Conservation (phyloP, 2,329 filamentous ascomycete genomes). For the Sarocladium brachiariae region DNA sequence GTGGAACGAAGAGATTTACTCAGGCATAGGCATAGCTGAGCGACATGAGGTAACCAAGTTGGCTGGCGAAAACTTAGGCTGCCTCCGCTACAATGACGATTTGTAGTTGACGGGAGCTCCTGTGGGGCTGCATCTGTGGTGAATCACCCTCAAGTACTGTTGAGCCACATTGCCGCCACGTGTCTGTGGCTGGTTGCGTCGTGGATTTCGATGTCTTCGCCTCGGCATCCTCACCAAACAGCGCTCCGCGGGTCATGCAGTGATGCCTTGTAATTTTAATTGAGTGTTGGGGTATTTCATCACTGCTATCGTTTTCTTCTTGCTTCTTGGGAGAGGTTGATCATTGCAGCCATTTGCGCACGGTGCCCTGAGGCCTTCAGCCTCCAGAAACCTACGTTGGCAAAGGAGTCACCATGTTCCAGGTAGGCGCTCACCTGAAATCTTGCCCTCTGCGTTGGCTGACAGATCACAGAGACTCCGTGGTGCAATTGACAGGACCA, state of each 20-base stretch:
- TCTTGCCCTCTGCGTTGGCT: neutral
- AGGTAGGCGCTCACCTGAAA: slow-evolving; percentile 7
- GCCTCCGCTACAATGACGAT: neutral
- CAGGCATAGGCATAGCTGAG: too few relatives aligned
- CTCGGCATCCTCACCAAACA: neutral
- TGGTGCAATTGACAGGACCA: slow-evolving; percentile 77
- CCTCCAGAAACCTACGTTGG: neutral
- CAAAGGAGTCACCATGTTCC: slow-evolving; percentile 14
- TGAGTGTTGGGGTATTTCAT: too few relatives aligned
- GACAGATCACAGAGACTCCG: slow-evolving; percentile 58
- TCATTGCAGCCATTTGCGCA: too few relatives aligned
- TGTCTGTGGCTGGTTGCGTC: slow-evolving; percentile 1
- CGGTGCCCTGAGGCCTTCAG: neutral
- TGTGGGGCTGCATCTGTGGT: neutral
- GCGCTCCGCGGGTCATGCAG: neutral
- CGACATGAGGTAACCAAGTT: too few relatives aligned
- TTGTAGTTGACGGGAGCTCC: neutral
- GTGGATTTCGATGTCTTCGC: neutral
- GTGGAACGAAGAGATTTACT: too few relatives aligned
- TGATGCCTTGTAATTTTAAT: neutral
- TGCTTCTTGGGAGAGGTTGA: too few relatives aligned
- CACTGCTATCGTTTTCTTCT: too few relatives aligned
- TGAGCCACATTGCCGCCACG: slow-evolving; percentile 7
- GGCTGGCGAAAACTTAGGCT: neutral
- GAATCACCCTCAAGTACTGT: neutral